Conservation (phyloP, 139 green algal species). For the Chlamydomonas incerta region DNA sequence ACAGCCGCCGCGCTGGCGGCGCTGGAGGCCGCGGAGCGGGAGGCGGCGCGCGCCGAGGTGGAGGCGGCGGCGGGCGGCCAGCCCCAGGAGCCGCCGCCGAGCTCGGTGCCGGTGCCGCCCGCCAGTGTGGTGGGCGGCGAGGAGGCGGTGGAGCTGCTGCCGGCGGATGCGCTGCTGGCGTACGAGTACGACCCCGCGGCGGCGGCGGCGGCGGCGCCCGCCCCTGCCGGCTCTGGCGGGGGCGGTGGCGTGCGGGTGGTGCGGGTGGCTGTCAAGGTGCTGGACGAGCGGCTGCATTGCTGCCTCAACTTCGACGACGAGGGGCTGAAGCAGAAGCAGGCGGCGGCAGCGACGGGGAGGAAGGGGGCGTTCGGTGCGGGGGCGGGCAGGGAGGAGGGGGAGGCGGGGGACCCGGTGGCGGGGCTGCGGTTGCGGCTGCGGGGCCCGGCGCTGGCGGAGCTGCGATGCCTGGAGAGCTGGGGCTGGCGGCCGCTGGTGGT, state of each 20-base stretch:
- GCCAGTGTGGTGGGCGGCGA: not conserved
- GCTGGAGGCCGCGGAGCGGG: not conserved
- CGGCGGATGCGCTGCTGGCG: conserved; percentile 6
- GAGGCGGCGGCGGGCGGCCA: not conserved
- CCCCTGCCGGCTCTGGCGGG: not conserved
- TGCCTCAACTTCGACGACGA: not conserved
- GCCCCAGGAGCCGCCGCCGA: no score
- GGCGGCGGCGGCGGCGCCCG: no score
- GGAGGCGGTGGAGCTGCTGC: conserved; percentile 15
- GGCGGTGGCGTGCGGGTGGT: no score
- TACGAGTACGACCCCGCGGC: not conserved
- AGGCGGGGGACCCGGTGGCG: no score
- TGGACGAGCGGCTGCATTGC: conserved; percentile 11
- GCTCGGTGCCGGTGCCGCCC: no score
- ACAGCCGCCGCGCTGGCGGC: not conserved
- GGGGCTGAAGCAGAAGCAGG: not conserved
- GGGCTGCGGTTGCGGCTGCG: not conserved
- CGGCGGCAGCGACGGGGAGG: not conserved
- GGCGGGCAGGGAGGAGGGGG: no score
- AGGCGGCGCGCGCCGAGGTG: no score
- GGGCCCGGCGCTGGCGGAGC: conserved; percentile 8
- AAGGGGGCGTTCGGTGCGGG: no score
- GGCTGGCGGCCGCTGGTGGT: conserved; percentile 35
- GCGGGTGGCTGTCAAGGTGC: conserved; percentile 16
- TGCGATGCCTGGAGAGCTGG: conserved; percentile 28